phyloP scores from a whole-genome alignment of 768 basidiomycete species.

The Phylloporus sp. region DNA sequence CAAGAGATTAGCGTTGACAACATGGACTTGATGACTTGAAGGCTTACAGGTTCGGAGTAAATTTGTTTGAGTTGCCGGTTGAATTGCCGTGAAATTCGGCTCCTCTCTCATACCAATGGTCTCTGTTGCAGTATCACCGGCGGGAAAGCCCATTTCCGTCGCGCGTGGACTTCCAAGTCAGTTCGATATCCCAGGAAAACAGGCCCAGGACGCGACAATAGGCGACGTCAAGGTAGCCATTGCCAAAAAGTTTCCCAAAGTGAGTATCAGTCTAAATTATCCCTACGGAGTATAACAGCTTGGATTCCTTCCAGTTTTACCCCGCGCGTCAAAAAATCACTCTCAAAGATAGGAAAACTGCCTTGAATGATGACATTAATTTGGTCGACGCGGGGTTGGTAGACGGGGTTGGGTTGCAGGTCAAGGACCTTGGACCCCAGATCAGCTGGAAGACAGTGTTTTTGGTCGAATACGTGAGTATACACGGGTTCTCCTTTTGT shows the following conservation, averaged over 20 bases:
- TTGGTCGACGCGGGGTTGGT: constrained; percentile 53
- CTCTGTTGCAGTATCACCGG: constrained; percentile 48
- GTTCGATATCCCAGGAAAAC: constrained; percentile 44
- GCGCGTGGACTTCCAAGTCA: constrained; percentile 48
- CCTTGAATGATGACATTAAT: constrained; percentile 58
- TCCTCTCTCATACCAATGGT: constrained; percentile 35
- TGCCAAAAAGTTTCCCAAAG: constrained; percentile 49
- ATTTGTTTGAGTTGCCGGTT: background rate
- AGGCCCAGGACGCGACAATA: constrained; percentile 49
- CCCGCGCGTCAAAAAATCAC: constrained; percentile 69
- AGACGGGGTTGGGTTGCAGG: constrained; percentile 58
- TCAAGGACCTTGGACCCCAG: constrained; percentile 92
- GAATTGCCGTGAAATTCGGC: background rate
- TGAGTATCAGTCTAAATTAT: constrained; percentile 13
- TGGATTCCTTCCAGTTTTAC: constrained; percentile 49
- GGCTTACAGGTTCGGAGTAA: too few species aligned
- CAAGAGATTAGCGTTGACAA: constrained; percentile 1
- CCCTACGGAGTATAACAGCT: constrained; percentile 1
- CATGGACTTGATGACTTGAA: too few species aligned
- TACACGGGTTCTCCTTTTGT: background rate
- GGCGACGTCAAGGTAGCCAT: constrained; percentile 66
- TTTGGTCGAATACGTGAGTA: constrained; percentile 88
- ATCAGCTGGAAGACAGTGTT: constrained; percentile 87
- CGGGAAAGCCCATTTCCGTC: constrained; percentile 42
- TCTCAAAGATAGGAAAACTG: constrained; percentile 54